phyloP scores from a whole-genome alignment of 1,284 basidiomycete genomes.

The Papiliotrema flavescens region DNA sequence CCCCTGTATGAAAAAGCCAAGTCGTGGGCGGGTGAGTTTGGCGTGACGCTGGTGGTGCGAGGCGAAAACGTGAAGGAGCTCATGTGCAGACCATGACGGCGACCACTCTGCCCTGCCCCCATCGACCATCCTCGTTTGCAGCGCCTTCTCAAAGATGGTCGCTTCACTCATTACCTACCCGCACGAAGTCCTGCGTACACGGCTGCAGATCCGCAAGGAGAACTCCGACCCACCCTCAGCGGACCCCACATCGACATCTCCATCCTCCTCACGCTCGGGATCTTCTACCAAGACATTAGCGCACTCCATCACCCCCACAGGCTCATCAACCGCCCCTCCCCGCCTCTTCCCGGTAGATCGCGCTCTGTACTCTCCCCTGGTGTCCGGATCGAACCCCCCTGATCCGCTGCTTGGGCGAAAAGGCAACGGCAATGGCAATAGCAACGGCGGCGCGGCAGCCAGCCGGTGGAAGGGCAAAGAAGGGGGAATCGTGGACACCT shows the following conservation, averaged over 20 bases:
- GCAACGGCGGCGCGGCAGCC: background rate
- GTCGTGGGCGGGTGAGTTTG: conserved; percentile 68
- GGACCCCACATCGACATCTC: background rate
- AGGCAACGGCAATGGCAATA: background rate
- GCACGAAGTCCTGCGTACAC: conserved; percentile 89
- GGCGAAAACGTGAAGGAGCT: background rate
- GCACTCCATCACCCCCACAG: background rate
- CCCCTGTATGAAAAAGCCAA: conserved; percentile 93
- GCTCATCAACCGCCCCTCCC: conserved; percentile 2
- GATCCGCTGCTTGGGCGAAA: conserved; percentile 1
- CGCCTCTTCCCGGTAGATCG: background rate
- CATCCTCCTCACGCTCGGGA: background rate
- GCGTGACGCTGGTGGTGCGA: background rate
- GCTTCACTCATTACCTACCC: conserved; percentile 92
- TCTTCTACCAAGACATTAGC: background rate
- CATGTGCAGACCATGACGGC: conserved; percentile 24
- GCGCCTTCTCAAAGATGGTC: conserved; percentile 85
- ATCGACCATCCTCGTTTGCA: conserved; percentile 74
- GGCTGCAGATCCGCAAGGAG: conserved; percentile 71
- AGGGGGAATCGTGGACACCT: conserved; percentile 66
- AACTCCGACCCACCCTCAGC: conserved; percentile 9
- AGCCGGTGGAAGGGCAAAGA: conserved; percentile 16
- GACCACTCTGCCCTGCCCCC: conserved; percentile 59
- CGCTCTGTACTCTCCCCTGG: conserved; percentile 23
- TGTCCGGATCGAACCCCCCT: conserved; percentile 29